Percentiles rank a stretch among this genome's conserved stretches.
phyloP scores from a whole-genome alignment of 2,329 filamentous ascomycete species.

The Thielaviopsis euricoi region DNA sequence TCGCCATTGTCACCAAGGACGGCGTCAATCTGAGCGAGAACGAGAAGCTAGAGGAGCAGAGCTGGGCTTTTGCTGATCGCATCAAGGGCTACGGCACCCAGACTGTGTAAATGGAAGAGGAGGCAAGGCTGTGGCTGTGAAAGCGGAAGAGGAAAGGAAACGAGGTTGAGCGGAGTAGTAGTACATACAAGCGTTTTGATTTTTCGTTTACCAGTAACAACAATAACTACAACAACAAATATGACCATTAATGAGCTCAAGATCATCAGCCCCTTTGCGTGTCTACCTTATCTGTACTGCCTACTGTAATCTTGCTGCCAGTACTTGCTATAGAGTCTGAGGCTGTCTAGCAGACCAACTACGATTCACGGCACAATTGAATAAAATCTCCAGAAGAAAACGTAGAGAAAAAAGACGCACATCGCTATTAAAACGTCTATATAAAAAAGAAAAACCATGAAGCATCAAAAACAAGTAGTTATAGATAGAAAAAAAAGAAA shows the following conservation, averaged over 20 bases:
- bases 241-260: neutral
- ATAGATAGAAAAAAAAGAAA: neutral
- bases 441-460: constrained; percentile 3
- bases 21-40: constrained; percentile 73
- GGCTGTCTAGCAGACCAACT: too few species aligned
- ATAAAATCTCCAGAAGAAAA: too few species aligned
- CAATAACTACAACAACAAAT: neutral
- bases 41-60: constrained; percentile 85
- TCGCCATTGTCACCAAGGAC: constrained; percentile 77
- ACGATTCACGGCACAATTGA: too few species aligned
- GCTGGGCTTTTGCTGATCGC: constrained; percentile 92
- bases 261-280: too few species aligned
- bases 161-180: neutral
- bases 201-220: neutral
- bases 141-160: constrained; percentile 12
- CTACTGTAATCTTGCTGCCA: too few species aligned
- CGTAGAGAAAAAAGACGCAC: neutral
- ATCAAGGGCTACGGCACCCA: constrained; percentile 94
- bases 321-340: too few species aligned
- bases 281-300: too few species aligned
- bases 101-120: constrained; percentile 28
- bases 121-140: constrained; percentile 32
- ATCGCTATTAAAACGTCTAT: neutral
- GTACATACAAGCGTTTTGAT: constrained; percentile 10
- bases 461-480: neutral